Evolutionary conservation across 2,329 filamentous ascomycete species (phyloP), one percentile per base, ranked within the genome.

Genomic region (Daldinia sp.): DNA sequence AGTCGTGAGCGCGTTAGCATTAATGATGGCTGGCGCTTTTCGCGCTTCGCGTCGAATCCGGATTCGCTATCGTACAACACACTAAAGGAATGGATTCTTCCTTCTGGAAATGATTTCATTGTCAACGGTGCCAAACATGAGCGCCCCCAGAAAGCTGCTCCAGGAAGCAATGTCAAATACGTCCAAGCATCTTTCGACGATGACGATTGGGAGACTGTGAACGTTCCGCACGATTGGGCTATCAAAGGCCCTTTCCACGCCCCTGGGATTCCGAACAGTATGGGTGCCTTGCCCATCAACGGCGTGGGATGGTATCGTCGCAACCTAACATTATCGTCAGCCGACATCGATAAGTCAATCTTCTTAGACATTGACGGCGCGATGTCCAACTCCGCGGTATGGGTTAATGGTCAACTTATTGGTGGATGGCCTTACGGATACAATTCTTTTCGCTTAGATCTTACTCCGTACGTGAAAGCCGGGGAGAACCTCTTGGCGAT

Each of bases 231-330:
- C 58, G 79, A 81, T 65, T 81, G 78, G 79, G 79, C 79, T 7
- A 78, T 80, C 61, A 76, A 75, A 13, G 79, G 79, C 0, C 77
- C 79, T 1, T 81, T 75, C 34, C 67, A 69, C 74, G 70, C 73
- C 0, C 69, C 74, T 3, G 73, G 72, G 1, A 73, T 80, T 6
- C 72, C 69, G 4, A 78, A 78, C 1, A 76, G 76, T 3, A 77
- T 78, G 72, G 80, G 80, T 11, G 74, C 79, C 1, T 68, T 86
- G 30, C 83, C 83, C 0, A 75, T 78, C 19, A 78, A 84, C n/a
- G 83, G 83, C 2, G 78, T 86, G 1, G 83, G 80, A 1, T 85
- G 67, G 67, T 69, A 69, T 45, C 67, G 67, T 37, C 67, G 62
- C 35, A 67, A 61, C 10, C 37, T 69, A 23, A 51, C 54, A 8